Percentiles rank a stretch among this genome's conserved stretches.
Evolutionary conservation across 768 basidiomycete genomes (phyloP).

Genomic region (Austroboletus eburneus): DNA sequence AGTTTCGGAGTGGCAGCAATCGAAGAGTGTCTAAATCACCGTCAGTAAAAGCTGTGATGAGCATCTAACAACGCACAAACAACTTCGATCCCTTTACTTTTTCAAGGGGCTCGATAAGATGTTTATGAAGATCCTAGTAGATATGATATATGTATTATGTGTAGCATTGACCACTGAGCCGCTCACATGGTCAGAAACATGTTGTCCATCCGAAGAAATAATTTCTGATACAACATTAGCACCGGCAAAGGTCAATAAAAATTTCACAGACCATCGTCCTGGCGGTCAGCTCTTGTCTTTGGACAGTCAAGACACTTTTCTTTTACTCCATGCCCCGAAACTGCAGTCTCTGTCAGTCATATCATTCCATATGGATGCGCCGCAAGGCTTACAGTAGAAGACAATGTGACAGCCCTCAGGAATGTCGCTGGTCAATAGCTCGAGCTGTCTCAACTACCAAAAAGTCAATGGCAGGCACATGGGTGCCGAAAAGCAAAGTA

Average conservation of each 20-base stretch:
- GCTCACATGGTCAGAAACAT: conserved; percentile 23
- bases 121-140: conserved; percentile 18
- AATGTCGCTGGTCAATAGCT: conserved; percentile 39
- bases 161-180: too few relatives aligned
- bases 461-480: neutral
- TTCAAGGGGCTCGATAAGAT: conserved; percentile 18
- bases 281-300: conserved; percentile 41
- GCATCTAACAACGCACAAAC: conserved; percentile 11
- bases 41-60: neutral
- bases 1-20: conserved; percentile 30
- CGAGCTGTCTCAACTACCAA: conserved; percentile 36
- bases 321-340: conserved; percentile 22
- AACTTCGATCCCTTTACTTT: conserved; percentile 15
- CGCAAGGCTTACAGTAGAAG: conserved; percentile 46
- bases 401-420: conserved; percentile 45
- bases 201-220: conserved; percentile 13
- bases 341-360: conserved; percentile 1
- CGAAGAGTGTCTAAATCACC: conserved; percentile 22
- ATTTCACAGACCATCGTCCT: conserved; percentile 41
- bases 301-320: conserved; percentile 24
- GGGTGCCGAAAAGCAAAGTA: neutral
- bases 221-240: conserved; percentile 15
- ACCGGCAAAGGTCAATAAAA: neutral
- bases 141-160: neutral
- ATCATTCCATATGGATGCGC: too few relatives aligned